Conservation (phyloP, 257 asterid genomes). For the Solanum pimpinellifolium region DNA sequence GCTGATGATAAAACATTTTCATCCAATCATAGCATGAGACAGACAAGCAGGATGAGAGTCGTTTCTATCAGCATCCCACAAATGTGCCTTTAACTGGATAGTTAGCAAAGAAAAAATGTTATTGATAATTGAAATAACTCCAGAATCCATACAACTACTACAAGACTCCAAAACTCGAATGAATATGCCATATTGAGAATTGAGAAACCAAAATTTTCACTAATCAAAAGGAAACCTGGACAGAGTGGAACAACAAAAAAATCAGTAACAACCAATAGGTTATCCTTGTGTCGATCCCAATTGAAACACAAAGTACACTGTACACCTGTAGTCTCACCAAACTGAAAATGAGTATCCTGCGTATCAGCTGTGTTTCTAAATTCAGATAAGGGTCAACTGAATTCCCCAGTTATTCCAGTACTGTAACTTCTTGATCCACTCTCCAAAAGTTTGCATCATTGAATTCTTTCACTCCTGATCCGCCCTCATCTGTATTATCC, state of each 20-base stretch:
- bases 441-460: conserved; percentile 85
- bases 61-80: neutral
- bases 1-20: neutral
- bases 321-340: conserved; percentile 14
- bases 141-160: neutral
- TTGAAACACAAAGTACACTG: conserved; percentile 17
- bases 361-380: neutral
- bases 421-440: conserved; percentile 78
- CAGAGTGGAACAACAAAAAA: conserved; percentile 9
- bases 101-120: neutral
- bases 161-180: neutral
- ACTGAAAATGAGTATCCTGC: neutral
- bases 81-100: neutral
- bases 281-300: conserved; percentile 13
- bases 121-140: neutral
- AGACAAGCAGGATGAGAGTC: neutral
- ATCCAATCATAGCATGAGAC: neutral
- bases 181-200: neutral
- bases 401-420: conserved; percentile 32
- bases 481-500: conserved; percentile 45
- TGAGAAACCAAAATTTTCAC: neutral
- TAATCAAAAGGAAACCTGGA: neutral
- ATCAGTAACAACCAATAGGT: conserved; percentile 10
- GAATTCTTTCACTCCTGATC: conserved; percentile 54
- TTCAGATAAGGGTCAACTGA: neutral